Conservation (phyloP, 352 stramenopile species). For the Pythium vanterpoolii region DNA sequence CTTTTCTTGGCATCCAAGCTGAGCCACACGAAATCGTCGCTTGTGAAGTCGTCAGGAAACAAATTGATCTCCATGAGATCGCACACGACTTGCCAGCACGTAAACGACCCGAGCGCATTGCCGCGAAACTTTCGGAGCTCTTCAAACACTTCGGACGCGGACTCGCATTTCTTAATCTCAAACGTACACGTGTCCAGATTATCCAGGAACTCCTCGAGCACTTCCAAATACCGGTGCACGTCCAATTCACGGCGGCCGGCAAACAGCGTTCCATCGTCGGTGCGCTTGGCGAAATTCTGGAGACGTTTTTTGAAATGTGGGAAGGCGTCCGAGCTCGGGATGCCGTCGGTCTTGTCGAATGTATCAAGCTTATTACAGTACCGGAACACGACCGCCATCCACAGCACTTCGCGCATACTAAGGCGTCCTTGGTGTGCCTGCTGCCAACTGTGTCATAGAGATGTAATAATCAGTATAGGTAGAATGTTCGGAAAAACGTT, state of each 20-base stretch:
- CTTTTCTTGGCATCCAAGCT: conserved; percentile 75
- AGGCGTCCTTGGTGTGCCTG: conserved; percentile 63
- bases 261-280: conserved; percentile 40
- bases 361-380: conserved; percentile 83
- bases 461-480: neutral
- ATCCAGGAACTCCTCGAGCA: conserved; percentile 63
- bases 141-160: conserved; percentile 55
- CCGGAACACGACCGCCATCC: conserved; percentile 78
- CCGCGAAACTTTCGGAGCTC: conserved; percentile 59
- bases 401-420: conserved; percentile 70
- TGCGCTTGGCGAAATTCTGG: conserved; percentile 51
- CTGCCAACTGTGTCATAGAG: conserved; percentile 49
- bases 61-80: conserved; percentile 79
- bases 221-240: conserved; percentile 51
- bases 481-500: neutral
- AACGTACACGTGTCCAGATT: conserved; percentile 61
- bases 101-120: conserved; percentile 81
- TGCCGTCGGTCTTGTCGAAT: conserved; percentile 74
- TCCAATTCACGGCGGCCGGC: conserved; percentile 61
- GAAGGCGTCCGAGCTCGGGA: conserved; percentile 71
- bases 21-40: conserved; percentile 80
- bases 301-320: conserved; percentile 63
- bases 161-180: conserved; percentile 46
- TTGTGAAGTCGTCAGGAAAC: conserved; percentile 45
- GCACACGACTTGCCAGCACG: conserved; percentile 81